Base-by-base conservation (phyloP, 345 rosid genomes). In the Lenwebbia sp. region DNA sequence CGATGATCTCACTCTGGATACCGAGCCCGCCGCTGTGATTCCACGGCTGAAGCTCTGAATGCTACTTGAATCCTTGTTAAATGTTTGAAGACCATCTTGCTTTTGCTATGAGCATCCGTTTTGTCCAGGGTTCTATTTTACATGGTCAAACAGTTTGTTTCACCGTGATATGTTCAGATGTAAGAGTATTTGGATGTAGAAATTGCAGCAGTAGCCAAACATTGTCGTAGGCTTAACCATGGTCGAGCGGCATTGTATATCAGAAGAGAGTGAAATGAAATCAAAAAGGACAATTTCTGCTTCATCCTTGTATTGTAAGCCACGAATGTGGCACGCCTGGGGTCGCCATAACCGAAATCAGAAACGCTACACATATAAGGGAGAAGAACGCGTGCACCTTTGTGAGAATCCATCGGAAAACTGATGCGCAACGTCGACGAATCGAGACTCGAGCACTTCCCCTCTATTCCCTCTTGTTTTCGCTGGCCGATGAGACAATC, bases 1-100 rank as follows among this genome's bases (percentile, higher is more conserved):
- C 90, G 98, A 75, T 95, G 92, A 95, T 70, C 86, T 91, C 93
- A 47, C 70, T 65, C 70, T 78, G 19, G 37, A 23, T 15, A 25
- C 13, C 75, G 84, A 78, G 40, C 10, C 44, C 56, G 10, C 49
- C 33, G 7, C 78, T 49, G 54, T 85, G 54, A 65, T 84, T 41
- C 37, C 75, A 50, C 78, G 5, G 17, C 84, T 84, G 76, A 52
- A 65, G 52, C 12, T 47, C 30, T 49, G 50, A 41, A 70, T 70
- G 78, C 78, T 70, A 37, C 78, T 70, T 33, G 78, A 70, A 53
- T 26, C 82, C 57, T 50, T 25, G 58, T 87, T 81, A 65, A 22
- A 49, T 84, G 14, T 85, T 30, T 26, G 15, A 81, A 83, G 85
- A 33, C 40, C 78, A 70, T 33, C 78, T 70, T 37, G 78, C 78